Evolutionary conservation across 306 rosid genomes (phyloP), one percentile per base, ranked within the genome.

Genomic region (Vicia villosa): DNA sequence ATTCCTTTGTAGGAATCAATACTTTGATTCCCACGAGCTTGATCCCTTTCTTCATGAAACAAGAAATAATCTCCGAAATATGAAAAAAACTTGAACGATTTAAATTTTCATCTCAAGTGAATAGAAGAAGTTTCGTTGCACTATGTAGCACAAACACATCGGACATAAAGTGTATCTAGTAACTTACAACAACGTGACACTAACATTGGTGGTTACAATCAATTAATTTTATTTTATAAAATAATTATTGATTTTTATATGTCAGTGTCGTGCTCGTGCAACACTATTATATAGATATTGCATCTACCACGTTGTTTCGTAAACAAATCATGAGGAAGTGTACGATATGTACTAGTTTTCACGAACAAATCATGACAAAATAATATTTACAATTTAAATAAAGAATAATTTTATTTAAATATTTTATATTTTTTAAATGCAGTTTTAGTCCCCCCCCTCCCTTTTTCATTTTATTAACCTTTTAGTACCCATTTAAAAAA

Each of bases 21-120:
- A 94, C 77, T 83, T 94, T 94, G 10, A 94, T 89, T 59, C 88
- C 99, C 60, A 94, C 96, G 20, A 94, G 99, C 75, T 94, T 94
- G 74, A 50, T 88, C 1, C 99, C 96, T 78, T 94, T 94, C 56
- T 88, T 69, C 81, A 91, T 97, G 56, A 94, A 94, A 70, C 97
- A 93, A 17, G 99, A 81, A 36, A 94, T 79, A 77, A 94, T 94
- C 86, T 94, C 97, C 30, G 99, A 50, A 72, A 91, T 91, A 96
- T 94, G 95, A 36, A 64, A 70, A 4, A 40, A 3, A 24, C 14
- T 16, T 30, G 16, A 6, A 63, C 57, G 24, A 41, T 21, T 32
- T n/a, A 63, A 55, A 55, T 11, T 55, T 55, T 24, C 61, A 2
- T 24, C 24, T 63, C 5, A 3, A 7, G 8, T 3, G 30, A 57